Conservation (phyloP, 2,329 filamentous ascomycete species). For the Apiospora hydei region DNA sequence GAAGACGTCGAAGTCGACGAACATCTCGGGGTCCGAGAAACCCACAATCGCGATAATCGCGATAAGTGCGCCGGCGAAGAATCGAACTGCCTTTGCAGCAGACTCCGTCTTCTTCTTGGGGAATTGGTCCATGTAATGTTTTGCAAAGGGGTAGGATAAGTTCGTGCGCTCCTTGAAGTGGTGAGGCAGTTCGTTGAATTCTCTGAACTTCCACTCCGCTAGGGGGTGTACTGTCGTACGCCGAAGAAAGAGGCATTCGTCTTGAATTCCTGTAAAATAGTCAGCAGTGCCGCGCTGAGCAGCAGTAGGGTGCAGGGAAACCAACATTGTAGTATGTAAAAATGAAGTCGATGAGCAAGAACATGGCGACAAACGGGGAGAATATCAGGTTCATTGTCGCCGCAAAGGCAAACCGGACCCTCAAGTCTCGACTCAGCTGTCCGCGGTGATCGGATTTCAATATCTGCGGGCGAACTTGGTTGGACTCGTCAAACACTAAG, state of each 20-base stretch:
- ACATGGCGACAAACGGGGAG: conserved; percentile 86
- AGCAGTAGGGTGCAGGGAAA: conserved; percentile 24
- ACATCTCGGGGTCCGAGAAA: conserved; percentile 88
- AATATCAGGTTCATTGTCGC: conserved; percentile 87
- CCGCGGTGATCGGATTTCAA: conserved; percentile 83
- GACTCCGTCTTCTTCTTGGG: conserved; percentile 94
- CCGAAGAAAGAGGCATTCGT: conserved; percentile 88
- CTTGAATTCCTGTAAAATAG: conserved; percentile 80
- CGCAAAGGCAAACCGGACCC: conserved; percentile 79
- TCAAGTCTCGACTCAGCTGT: conserved; percentile 79
- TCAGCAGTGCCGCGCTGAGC: conserved; percentile 30
- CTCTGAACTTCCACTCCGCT: conserved; percentile 97
- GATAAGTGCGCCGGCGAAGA: conserved; percentile 84
- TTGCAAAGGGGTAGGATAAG: conserved; percentile 94
- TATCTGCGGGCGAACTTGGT: conserved; percentile 86
- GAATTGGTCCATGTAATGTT: conserved; percentile 92
- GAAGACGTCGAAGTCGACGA: conserved; percentile 91
- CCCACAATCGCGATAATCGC: conserved; percentile 86
- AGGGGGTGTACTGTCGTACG: conserved; percentile 92
- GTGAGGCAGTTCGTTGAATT: conserved; percentile 96
- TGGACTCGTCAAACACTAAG: conserved; percentile 89
- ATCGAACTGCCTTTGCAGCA: conserved; percentile 82
- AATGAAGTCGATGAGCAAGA: conserved; percentile 88
- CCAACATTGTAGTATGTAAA: conserved; percentile 91
- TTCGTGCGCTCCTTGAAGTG: conserved; percentile 88